Percentiles rank a stretch among this genome's conserved stretches.
phyloP scores from a whole-genome alignment of 2,329 filamentous ascomycete genomes.

The Colletotrichum neosansevieriae region DNA sequence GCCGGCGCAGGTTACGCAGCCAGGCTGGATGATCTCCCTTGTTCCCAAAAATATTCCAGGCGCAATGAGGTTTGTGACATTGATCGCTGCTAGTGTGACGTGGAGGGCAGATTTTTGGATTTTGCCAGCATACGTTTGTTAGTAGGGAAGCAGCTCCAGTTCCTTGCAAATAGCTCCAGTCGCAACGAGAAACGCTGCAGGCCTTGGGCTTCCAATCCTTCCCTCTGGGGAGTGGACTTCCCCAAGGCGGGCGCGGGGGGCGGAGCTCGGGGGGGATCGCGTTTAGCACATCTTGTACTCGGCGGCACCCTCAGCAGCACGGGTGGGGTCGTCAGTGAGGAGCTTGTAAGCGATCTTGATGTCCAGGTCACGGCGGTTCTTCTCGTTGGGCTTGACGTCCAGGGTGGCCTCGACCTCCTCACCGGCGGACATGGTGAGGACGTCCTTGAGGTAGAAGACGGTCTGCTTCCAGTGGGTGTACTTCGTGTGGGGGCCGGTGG shows the following conservation, averaged over 20 bases:
- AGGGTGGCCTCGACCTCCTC: constrained; percentile 82
- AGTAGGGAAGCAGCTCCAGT: not conserved
- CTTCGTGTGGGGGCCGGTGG: constrained; percentile 96
- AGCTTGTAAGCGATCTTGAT: constrained; percentile 88
- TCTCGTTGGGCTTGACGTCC: constrained; percentile 87
- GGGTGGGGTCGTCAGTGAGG: constrained; percentile 78
- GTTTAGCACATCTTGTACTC: constrained; percentile 83
- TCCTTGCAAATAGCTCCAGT: not conserved
- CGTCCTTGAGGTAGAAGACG: constrained; percentile 95
- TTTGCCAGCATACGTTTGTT: not conserved
- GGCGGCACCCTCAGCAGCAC: constrained; percentile 76
- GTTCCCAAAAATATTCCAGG: constrained; percentile 7
- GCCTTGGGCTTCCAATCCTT: not conserved
- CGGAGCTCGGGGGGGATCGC: not conserved
- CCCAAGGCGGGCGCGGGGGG: not conserved
- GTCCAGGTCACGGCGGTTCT: constrained; percentile 95
- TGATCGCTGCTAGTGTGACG: not conserved
- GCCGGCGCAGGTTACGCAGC: constrained; percentile 43
- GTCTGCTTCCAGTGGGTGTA: constrained; percentile 99
- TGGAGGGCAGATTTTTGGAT: constrained; percentile 7
- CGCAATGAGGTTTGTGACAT: constrained; percentile 22
- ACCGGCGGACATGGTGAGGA: constrained; percentile 89
- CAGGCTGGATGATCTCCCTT: constrained; percentile 34
- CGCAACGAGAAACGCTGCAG: constrained; percentile 6
- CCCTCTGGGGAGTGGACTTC: not conserved